Base-by-base conservation (phyloP, 345 rosid species). In the Luvunga scandens region DNA sequence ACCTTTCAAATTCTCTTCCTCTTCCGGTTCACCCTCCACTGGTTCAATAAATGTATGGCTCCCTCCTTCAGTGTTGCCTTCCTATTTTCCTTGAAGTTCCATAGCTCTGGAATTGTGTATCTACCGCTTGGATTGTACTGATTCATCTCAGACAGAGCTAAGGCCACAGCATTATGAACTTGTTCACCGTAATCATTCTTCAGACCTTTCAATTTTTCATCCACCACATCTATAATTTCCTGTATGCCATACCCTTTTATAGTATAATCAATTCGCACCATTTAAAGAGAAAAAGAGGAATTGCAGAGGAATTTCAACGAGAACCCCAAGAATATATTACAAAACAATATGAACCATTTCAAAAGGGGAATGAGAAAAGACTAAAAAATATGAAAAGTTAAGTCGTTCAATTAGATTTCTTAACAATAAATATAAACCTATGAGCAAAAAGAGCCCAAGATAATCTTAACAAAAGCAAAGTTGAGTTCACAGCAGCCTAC, bases 81-180 rank as follows among this genome's bases (percentile, higher is more conserved):
- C 79, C 85, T 82, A 36, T 66, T 71, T 57, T 65, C 83, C 72
- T 57, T 76, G 33, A 57, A 72, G 76, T 89, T 65, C 89, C 90
- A 89, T 5, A 87, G 62, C 85, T 85, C 91, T 12, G 71, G 67
- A 19, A 85, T 80, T 0, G 56, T 28, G 77, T 85, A 84, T 71
- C 91, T 82, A 9, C 91, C 91, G 73, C 90, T 89, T 30, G 83
- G 84, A 18, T 87, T 87, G 71, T 85, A 89, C 53, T 85, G 85
- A 16, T 82, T 87, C 72, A 84, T 66, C 81, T 89, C 88, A 4
- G 7, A 60, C 59, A 81, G 24, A 13, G 90, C 86, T 38, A 61
- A 77, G 7, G 24, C 59, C 73, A 89, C 88, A 66, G 88, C 85
- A 75, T 77, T n/a, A 50, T 30, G 64, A 55, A 75, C 89, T 63